phyloP scores from a whole-genome alignment of 495 filamentous ascomycete species.

The Apiosordaria backusii region DNA sequence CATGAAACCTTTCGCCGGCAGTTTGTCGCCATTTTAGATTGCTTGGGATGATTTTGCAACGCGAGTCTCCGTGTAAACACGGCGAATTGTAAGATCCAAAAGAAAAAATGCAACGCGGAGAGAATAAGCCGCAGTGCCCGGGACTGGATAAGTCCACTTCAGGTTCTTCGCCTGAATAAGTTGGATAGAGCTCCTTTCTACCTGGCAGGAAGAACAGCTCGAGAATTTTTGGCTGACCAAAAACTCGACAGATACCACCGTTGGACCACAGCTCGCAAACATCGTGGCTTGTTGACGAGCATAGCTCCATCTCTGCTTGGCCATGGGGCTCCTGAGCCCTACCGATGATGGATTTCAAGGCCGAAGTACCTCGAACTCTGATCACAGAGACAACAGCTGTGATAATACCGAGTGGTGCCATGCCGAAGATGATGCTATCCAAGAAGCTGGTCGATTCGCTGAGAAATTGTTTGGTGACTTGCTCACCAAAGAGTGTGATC shows the following conservation, averaged over 20 bases:
- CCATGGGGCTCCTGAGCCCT: constrained; percentile 41
- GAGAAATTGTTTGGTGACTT: constrained; percentile 50
- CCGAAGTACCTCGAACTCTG: constrained; percentile 44
- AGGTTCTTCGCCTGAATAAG: not conserved
- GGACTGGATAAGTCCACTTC: too few relatives aligned
- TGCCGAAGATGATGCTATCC: constrained; percentile 48
- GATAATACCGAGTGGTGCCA: constrained; percentile 48
- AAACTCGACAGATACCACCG: constrained; percentile 31
- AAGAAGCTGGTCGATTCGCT: constrained; percentile 40
- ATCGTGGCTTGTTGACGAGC: constrained; percentile 32
- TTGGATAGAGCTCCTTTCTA: too few relatives aligned
- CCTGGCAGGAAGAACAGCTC: constrained; percentile 20
- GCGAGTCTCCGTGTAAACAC: too few relatives aligned
- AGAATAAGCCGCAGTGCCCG: too few relatives aligned
- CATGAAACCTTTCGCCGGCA: too few relatives aligned
- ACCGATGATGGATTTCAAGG: constrained; percentile 47
- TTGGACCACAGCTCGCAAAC: constrained; percentile 46
- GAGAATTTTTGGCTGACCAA: constrained; percentile 31
- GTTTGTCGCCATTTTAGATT: too few relatives aligned
- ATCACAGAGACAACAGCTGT: constrained; percentile 50
- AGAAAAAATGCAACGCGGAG: too few relatives aligned
- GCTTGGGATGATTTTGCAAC: too few relatives aligned
- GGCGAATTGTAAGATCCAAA: too few relatives aligned
- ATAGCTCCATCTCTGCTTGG: constrained; percentile 32
- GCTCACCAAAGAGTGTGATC: constrained; percentile 48